A percentile compares a stretch with the other conserved stretches of the same genome.
Conservation (phyloP, 2,329 filamentous ascomycete genomes). For the Scedosporium apiospermum region DNA sequence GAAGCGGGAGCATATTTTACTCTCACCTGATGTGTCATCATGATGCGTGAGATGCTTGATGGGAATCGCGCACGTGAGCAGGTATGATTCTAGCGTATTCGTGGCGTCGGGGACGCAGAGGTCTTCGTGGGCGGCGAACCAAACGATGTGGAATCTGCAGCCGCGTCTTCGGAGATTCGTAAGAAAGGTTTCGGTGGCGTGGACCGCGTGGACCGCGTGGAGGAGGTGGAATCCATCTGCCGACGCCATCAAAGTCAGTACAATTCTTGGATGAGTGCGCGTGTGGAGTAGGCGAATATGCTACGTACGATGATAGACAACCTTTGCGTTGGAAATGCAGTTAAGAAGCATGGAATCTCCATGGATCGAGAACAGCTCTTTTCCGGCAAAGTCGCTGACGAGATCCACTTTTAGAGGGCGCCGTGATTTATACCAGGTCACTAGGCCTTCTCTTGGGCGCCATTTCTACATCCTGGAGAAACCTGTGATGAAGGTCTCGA, state of each 20-base stretch:
- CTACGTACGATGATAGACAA: constrained; percentile 51
- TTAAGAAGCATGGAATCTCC: constrained; percentile 62
- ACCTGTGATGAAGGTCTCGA: too few relatives aligned
- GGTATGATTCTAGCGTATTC: constrained; percentile 35
- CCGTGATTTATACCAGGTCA: constrained; percentile 9
- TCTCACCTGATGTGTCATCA: background rate
- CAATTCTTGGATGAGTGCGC: background rate
- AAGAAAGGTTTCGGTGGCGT: constrained; percentile 61
- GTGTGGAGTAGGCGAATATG: too few relatives aligned
- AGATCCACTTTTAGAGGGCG: constrained; percentile 43
- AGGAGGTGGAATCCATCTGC: constrained; percentile 58
- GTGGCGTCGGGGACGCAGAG: constrained; percentile 41
- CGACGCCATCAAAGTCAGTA: constrained; percentile 1
- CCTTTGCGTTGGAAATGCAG: constrained; percentile 49
- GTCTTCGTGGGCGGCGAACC: constrained; percentile 49
- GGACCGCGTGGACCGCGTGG: constrained; percentile 59
- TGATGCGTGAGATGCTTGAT: constrained; percentile 46
- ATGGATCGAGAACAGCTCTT: constrained; percentile 63
- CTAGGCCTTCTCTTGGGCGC: too few relatives aligned
- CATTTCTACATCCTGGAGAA: too few relatives aligned
- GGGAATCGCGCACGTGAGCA: constrained; percentile 52
- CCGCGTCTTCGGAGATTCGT: constrained; percentile 48
- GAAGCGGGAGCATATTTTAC: constrained; percentile 29
- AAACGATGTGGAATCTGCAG: constrained; percentile 63
- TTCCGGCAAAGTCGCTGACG: constrained; percentile 66